Base-by-base conservation (phyloP, 2,329 filamentous ascomycete genomes). In the Claviceps sorghi region DNA sequence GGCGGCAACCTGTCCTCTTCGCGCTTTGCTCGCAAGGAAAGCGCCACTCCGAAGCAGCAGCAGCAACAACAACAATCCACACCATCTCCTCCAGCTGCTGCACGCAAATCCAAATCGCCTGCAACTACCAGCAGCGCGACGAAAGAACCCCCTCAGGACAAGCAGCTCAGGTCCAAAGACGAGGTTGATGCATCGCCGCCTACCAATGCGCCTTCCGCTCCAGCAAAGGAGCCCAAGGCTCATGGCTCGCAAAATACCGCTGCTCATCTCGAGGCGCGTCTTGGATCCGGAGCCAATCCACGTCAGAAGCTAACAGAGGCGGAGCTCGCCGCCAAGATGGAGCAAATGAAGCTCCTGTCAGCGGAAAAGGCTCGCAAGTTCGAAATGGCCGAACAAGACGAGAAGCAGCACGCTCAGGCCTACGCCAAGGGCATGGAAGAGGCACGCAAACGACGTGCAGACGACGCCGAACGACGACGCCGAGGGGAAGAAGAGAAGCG, bases 331-430 rank as follows among this genome's bases (percentile, higher is more conserved):
- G 73, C 69, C 54, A 80, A 80, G 61, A 79, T 83, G 74, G 76
- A 76, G 58, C 68, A 76, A 61, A 81, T 80, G 75, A 78, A 78
- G 53, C 70, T 82, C 9, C 62, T 79, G 0, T 71, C 73, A 0
- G 77, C 74, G 0, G 79, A 82, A 62, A 79, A 78, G 65, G 72
- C 75, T 58, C 74, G 76, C 58, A 77, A 76, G 55, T 79, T 79
- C 58, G 75, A 81, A 59, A 73, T 77, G 61, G 76, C 75, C 1
- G 75, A 79, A 62, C 69, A 72, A 55, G 78, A 82, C 59, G 70
- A 78, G 65, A 72, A 70, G 53, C 74, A 75, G 53, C 77, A 80
- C 59, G 77, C 74, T 2, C 66, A 70, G 6, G 74, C 77, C 1
- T 73, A 76, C 54, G 76, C 77, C 38, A 72, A 73, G 40, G 74